Evolutionary conservation across 192 early-diverging fungal species (phyloP).

Genomic region (Gamsiella multidivaricata): DNA sequence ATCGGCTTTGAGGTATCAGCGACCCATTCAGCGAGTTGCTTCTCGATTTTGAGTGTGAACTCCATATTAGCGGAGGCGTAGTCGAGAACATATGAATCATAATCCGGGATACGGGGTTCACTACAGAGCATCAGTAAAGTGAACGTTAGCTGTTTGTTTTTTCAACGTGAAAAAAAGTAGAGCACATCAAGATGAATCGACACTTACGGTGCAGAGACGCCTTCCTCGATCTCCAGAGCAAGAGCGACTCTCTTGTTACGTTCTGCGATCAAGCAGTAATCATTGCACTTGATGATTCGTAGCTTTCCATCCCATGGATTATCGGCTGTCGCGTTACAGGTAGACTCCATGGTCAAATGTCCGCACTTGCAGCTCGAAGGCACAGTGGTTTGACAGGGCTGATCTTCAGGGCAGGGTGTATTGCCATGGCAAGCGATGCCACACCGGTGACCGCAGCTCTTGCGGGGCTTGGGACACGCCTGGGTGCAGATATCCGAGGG

Average conservation of each 20-base stretch:
- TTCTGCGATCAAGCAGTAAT: constrained; percentile 79
- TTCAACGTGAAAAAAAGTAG: neutral
- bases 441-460: constrained; percentile 88
- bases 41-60: constrained; percentile 79
- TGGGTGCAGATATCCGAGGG: constrained; percentile 67
- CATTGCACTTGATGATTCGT: constrained; percentile 78
- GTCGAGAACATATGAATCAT: constrained; percentile 72
- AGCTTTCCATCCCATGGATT: constrained; percentile 54
- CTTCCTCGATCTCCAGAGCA: constrained; percentile 76
- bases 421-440: constrained; percentile 79
- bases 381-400: constrained; percentile 72
- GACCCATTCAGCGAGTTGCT: constrained; percentile 73
- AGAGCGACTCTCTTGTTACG: constrained; percentile 84
- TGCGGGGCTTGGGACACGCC: constrained; percentile 78
- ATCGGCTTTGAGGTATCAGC: constrained; percentile 61
- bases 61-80: constrained; percentile 71
- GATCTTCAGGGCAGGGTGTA: constrained; percentile 78
- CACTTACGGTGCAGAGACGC: constrained; percentile 22
- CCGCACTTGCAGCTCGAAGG: constrained; percentile 83
- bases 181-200: neutral
- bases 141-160: neutral
- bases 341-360: constrained; percentile 62
- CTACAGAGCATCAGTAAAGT: constrained; percentile 1
- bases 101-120: constrained; percentile 54
- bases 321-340: constrained; percentile 73